A percentile compares a stretch with the other conserved stretches of the same genome.
These are phyloP conservation scores for Huntiella bhutanensis DNA, from an alignment of 2,329 filamentous ascomycete genomes.

Conservation along the genomic window DNA sequence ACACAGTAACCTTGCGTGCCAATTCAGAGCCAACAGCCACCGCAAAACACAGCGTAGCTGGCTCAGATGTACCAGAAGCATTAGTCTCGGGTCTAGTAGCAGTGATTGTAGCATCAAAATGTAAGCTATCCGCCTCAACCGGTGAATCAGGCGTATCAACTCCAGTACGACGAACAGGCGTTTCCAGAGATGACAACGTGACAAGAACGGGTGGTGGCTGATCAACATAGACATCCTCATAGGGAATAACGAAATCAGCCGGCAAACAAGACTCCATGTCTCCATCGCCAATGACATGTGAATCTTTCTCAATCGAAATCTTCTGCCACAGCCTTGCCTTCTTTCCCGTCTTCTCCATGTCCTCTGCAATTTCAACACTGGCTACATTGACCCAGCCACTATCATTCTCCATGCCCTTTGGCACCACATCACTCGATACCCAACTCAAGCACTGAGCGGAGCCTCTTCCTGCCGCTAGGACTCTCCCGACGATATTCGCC, in stretches of 20 bases:
- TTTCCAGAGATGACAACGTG: constrained; percentile 29
- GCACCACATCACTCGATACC: constrained; percentile 42
- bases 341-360: constrained; percentile 29
- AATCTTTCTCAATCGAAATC: constrained; percentile 37
- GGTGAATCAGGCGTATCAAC: background rate
- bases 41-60: constrained; percentile 20
- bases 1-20: constrained; percentile 18
- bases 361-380: constrained; percentile 32
- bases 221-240: constrained; percentile 33
- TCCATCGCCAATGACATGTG: constrained; percentile 38
- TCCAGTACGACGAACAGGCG: background rate
- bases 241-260: constrained; percentile 43
- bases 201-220: constrained; percentile 29
- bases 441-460: constrained; percentile 49
- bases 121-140: constrained; percentile 1
- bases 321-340: constrained; percentile 45
- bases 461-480: constrained; percentile 42
- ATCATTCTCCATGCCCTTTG: constrained; percentile 22
- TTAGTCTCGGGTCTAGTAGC: constrained; percentile 18
- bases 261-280: constrained; percentile 35
- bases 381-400: constrained; percentile 43
- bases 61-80: constrained; percentile 17
- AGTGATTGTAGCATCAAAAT: constrained; percentile 5
- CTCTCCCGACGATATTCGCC: constrained; percentile 43
- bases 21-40: constrained; percentile 18